Base-by-base conservation (phyloP, 306 rosid genomes). In the Quercus agrifolia region DNA sequence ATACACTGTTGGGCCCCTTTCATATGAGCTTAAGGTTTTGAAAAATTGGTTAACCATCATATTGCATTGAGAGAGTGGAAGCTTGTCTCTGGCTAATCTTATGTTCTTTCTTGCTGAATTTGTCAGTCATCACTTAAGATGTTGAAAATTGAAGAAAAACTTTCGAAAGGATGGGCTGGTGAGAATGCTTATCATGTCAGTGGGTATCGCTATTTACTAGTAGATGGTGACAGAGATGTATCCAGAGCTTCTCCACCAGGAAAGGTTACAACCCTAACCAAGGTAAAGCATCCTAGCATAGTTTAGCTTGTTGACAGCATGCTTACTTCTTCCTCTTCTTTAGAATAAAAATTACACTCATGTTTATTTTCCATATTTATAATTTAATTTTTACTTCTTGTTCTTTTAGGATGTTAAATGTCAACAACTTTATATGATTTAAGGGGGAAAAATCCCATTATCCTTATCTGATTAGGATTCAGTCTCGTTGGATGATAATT, bases 131-230 rank as follows among this genome's bases (percentile, higher is more conserved):
- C 93, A 77, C 86, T 81, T 33, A 90, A 93, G 87, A 88, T 95
- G 82, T 72, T 88, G 80, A 93, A 88, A 91, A 92, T 95, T 79
- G 99, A 93, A 85, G 99, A 95, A 87, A 95, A 91, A 76, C 84
- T 95, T 77, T 93, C 98, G 13, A 95, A 91, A 89, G 99, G 99
- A 82, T 95, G 99, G 99, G 96, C 88, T 49, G 99, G 99, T 80
- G 98, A 95, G 84, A 95, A 91, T 84, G 99, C 97, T 20, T 93
- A 95, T 86, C 99, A 95, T 81, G 99, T 95, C 41, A 35, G 88
- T 41, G 98, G 96, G 21, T 93, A 95, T 85, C 98, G 99, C 38
- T 95, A 95, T 90, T 85, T 95, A 83, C 85, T 95, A 55, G 88
- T 89, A 81, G 99, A 95, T 75, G 87, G 89, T 61, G 98, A 91